Percentiles rank a stretch among this genome's conserved stretches.
Conservation (phyloP, 768 basidiomycete species). For the Boletellus emodensis region DNA sequence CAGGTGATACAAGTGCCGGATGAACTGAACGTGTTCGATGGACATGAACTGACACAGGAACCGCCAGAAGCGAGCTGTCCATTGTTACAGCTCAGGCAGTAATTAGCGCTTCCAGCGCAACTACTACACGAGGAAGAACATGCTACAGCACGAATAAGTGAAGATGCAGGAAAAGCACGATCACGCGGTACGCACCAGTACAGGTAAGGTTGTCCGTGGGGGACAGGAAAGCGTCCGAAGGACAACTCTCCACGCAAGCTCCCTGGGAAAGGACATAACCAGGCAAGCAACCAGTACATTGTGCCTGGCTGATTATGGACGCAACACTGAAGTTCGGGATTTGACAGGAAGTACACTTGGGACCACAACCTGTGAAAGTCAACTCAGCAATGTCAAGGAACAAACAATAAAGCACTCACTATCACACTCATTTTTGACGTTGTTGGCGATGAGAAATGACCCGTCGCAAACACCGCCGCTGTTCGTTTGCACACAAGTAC, state of each 20-base stretch:
- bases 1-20: slow-evolving; percentile 68
- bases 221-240: slow-evolving; percentile 67
- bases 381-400: not conserved
- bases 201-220: slow-evolving; percentile 73
- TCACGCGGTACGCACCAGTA: slow-evolving; percentile 46
- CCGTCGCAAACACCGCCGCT: slow-evolving; percentile 70
- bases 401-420: slow-evolving; percentile 38
- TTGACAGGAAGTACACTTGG: slow-evolving; percentile 75
- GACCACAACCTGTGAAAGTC: slow-evolving; percentile 61
- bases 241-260: slow-evolving; percentile 66
- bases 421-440: slow-evolving; percentile 79
- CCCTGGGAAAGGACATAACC: slow-evolving; percentile 72
- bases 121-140: slow-evolving; percentile 73
- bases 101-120: slow-evolving; percentile 62
- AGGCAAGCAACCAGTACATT: slow-evolving; percentile 77
- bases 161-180: not conserved
- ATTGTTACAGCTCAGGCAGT: slow-evolving; percentile 71
- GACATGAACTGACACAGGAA: slow-evolving; percentile 72
- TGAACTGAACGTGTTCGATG: slow-evolving; percentile 64
- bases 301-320: slow-evolving; percentile 59
- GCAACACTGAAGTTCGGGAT: slow-evolving; percentile 68
- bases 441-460: slow-evolving; percentile 70
- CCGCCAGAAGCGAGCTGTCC: slow-evolving; percentile 67
- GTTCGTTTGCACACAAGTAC: slow-evolving; percentile 65
- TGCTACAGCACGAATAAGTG: slow-evolving; percentile 34